Base-by-base conservation (phyloP, 306 rosid species). In the Malus domestica region DNA sequence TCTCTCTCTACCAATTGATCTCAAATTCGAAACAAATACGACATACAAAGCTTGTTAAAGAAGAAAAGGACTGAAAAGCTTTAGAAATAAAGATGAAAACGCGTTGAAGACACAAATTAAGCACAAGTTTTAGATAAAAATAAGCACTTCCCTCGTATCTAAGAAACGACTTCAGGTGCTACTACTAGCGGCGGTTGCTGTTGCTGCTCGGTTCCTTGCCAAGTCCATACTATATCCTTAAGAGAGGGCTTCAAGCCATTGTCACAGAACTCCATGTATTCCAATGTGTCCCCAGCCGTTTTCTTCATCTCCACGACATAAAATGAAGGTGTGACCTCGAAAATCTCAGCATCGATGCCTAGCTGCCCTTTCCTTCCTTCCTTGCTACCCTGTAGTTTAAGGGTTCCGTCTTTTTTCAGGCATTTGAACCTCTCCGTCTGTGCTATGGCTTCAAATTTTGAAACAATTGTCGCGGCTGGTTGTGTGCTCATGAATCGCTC, bases 271-370 rank as follows among this genome's bases (percentile, higher is more conserved):
- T 80, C 20, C 15, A 11, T 71, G 70, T 86, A 92, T 58, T 88
- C 97, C 77, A 90, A 81, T 11, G 87, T 87, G 20, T 93, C 94
- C 32, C 96, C 95, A 4, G 82, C 80, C 30, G 88, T 80, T 83
- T 93, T 90, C 70, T 68, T 88, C 80, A 89, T 79, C 85, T 90
- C 94, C 61, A 93, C 94, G 42, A 90, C 83, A 58, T 65, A 74
- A 76, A 89, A 80, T 3, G 90, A 83, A 62, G 94, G 84, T 0
- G 94, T 76, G 20, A 89, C 90, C 66, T 93, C 89, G 49, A 86
- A 93, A 49, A 90, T 86, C 76, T 93, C 95, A n/a, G 90, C 89
- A 63, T 86, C 95, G 38, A 93, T 83, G 1, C 60, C 76, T 30
- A 93, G 90, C n/a, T 85, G 91, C 11, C 86, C 83, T 30, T 83